Evolutionary conservation across 495 filamentous ascomycete species (phyloP).

Genomic region (Hypoxylon rickii): DNA sequence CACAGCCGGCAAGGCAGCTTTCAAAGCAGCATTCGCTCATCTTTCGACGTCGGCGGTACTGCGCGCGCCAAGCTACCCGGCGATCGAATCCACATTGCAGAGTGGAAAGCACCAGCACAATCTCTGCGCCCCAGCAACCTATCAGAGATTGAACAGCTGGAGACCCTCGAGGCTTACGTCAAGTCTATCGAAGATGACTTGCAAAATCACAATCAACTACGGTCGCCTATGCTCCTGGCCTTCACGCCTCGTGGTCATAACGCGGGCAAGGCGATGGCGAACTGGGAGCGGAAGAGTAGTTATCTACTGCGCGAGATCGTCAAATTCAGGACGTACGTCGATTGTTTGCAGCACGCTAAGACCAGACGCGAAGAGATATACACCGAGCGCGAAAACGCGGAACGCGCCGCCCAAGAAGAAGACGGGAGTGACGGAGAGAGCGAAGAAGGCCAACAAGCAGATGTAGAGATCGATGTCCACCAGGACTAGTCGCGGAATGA

Average conservation of each 20-base stretch:
- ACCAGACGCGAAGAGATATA: conserved; percentile 51
- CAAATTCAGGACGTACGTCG: conserved; percentile 94
- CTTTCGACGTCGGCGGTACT: conserved; percentile 59
- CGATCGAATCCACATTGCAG: conserved; percentile 81
- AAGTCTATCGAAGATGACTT: conserved; percentile 85
- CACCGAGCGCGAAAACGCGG: conserved; percentile 50
- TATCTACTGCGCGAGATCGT: conserved; percentile 94
- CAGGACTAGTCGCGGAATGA: conserved; percentile 2
- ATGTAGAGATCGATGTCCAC: conserved; percentile 9
- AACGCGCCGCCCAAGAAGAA: conserved; percentile 44
- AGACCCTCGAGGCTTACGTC: conserved; percentile 76
- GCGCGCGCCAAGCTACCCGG: conserved; percentile 72
- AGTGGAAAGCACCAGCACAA: conserved; percentile 93
- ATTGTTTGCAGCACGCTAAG: conserved; percentile 63
- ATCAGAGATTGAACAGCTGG: conserved; percentile 79
- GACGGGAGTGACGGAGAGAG: conserved; percentile 37
- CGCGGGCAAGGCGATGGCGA: conserved; percentile 78
- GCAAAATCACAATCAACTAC: conserved; percentile 81
- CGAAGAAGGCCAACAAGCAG: conserved; percentile 11
- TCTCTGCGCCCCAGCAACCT: conserved; percentile 82
- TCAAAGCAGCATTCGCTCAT: conserved; percentile 46
- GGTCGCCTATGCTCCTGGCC: conserved; percentile 82
- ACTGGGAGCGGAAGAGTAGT: conserved; percentile 94
- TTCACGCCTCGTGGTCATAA: conserved; percentile 89
- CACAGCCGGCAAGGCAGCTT: conserved; percentile 45